phyloP scores from a whole-genome alignment of 2,329 filamentous ascomycete species.

The Cladobotryum mycophilum region DNA sequence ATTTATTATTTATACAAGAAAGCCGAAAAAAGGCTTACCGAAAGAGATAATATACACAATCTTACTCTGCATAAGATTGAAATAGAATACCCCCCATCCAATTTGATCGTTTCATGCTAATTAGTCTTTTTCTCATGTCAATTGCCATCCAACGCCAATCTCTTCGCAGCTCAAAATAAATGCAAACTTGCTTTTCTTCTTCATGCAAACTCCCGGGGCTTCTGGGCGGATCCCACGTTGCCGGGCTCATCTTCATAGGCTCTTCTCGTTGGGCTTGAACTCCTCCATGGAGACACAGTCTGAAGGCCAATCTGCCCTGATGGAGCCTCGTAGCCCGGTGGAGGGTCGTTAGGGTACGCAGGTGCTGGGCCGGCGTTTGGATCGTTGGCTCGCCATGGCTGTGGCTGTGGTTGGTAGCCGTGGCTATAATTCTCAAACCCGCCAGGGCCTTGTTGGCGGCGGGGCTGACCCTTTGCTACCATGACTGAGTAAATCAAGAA shows the following conservation, averaged over 20 bases:
- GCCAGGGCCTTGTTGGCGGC: constrained; percentile 11
- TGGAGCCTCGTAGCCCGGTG: constrained; percentile 28
- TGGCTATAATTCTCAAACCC: constrained; percentile 13
- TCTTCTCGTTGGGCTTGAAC: constrained; percentile 19
- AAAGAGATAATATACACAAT: not conserved
- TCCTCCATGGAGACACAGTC: constrained; percentile 21
- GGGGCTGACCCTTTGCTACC: constrained; percentile 21
- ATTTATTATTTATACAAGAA: not conserved
- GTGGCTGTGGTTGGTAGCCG: constrained; percentile 20
- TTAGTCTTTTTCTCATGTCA: constrained; percentile 1
- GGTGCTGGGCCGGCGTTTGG: constrained; percentile 14
- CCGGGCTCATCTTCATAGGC: constrained; percentile 26
- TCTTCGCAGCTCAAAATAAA: not conserved
- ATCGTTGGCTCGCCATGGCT: constrained; percentile 23
- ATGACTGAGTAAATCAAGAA: constrained; percentile 31
- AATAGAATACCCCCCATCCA: not conserved
- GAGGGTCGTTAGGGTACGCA: constrained; percentile 22
- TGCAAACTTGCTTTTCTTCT: not conserved
- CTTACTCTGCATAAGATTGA: not conserved
- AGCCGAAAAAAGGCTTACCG: not conserved
- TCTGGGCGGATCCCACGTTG: constrained; percentile 22
- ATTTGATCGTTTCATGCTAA: not conserved
- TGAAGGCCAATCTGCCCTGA: constrained; percentile 25
- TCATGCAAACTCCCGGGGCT: constrained; percentile 29
- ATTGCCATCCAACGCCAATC: constrained; percentile 17